Conservation (phyloP, 331 rosid species). For the Cydonia oblonga region DNA sequence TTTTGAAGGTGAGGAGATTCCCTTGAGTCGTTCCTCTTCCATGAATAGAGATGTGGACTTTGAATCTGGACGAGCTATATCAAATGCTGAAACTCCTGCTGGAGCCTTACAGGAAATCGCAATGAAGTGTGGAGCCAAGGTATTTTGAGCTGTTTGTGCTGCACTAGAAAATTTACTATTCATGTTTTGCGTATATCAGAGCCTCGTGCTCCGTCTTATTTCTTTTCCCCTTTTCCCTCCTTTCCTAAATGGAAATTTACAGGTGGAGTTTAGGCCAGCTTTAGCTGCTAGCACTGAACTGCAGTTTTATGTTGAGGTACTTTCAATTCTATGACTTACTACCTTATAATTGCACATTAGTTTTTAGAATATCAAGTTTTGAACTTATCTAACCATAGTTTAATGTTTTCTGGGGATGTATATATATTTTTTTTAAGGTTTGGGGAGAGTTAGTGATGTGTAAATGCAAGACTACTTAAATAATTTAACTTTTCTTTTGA, state of each 20-base stretch:
- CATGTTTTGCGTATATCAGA: constrained; percentile 1
- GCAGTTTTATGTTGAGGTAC: constrained; percentile 77
- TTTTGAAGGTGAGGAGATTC: constrained; percentile 60
- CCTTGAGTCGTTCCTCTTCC: constrained; percentile 54
- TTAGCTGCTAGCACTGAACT: constrained; percentile 60
- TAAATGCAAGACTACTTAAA: background rate
- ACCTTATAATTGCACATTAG: constrained; percentile 8
- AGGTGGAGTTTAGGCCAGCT: constrained; percentile 76
- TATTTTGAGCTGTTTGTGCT: constrained; percentile 18
- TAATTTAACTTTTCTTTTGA: background rate
- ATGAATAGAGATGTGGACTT: constrained; percentile 56
- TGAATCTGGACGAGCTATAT: constrained; percentile 53
- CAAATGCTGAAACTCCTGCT: constrained; percentile 49
- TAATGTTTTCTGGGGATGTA: background rate
- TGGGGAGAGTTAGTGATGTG: background rate
- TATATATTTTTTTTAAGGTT: too few relatives aligned
- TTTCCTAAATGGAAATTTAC: background rate
- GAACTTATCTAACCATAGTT: background rate
- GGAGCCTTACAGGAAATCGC: constrained; percentile 76
- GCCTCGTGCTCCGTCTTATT: background rate
- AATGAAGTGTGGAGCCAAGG: constrained; percentile 84
- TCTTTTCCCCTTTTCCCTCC: too few relatives aligned
- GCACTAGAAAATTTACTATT: constrained; percentile 8
- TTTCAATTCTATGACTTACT: background rate
- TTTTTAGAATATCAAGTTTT: constrained; percentile 5